A percentile compares a stretch with the other conserved stretches of the same genome.
These are phyloP conservation scores for Auricularia cornea DNA, from an alignment of 768 basidiomycete genomes.

Conservation along the genomic window DNA sequence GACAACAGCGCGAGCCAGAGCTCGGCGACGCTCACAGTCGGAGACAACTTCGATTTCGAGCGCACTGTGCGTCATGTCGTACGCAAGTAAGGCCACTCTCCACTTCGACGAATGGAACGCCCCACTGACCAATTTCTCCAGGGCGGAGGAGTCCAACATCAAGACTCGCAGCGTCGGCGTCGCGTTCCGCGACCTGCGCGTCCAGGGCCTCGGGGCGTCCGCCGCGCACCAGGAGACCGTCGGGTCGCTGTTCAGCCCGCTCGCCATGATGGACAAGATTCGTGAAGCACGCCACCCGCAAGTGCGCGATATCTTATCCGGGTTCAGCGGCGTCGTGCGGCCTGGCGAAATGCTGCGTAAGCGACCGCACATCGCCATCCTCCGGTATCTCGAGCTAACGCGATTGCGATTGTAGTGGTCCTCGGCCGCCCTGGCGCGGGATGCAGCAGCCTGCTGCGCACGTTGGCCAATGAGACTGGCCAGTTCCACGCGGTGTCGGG, in stretches of 20 bases:
- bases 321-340: conserved; percentile 47
- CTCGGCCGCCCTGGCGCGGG: conserved; percentile 81
- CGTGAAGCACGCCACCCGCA: conserved; percentile 49
- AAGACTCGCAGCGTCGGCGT: conserved; percentile 11
- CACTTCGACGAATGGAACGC: too few species aligned
- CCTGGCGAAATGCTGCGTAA: conserved; percentile 64
- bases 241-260: conserved; percentile 52
- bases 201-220: conserved; percentile 49
- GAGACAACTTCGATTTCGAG: neutral
- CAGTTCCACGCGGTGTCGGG: conserved; percentile 65
- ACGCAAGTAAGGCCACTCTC: neutral
- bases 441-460: conserved; percentile 77
- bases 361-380: conserved; percentile 26
- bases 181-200: conserved; percentile 34
- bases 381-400: conserved; percentile 8
- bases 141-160: neutral
- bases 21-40: neutral
- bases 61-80: neutral
- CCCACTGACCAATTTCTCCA: neutral
- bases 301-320: conserved; percentile 43
- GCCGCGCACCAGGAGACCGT: conserved; percentile 51
- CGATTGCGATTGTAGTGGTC: conserved; percentile 65
- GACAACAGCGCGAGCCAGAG: neutral
- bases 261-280: conserved; percentile 34
- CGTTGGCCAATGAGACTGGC: conserved; percentile 63